phyloP scores from a whole-genome alignment of 108 stramenopile species.

The Cyclotella baltica region DNA sequence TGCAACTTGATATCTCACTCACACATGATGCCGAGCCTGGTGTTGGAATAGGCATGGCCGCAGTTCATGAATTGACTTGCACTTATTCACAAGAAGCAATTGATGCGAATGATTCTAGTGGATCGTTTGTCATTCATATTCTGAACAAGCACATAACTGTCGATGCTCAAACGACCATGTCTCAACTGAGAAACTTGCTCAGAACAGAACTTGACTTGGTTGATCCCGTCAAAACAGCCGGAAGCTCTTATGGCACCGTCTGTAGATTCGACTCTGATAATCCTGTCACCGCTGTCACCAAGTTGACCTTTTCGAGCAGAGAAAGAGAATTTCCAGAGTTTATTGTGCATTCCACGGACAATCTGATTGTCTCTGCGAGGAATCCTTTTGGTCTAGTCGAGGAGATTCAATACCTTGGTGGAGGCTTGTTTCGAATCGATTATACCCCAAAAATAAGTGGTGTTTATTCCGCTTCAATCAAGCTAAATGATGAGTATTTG shows the following conservation, averaged over 20 bases:
- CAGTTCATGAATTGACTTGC: constrained; percentile 62
- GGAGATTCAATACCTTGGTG: constrained; percentile 53
- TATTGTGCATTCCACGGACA: constrained; percentile 23
- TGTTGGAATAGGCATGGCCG: constrained; percentile 62
- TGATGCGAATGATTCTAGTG: constrained; percentile 18
- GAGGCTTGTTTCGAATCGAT: constrained; percentile 61
- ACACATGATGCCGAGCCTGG: constrained; percentile 37
- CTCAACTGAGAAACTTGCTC: constrained; percentile 17
- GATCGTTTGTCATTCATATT: constrained; percentile 43
- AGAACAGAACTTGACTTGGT: constrained; percentile 20
- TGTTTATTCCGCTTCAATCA: constrained; percentile 59
- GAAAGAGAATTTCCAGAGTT: constrained; percentile 30
- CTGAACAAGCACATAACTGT: constrained; percentile 24
- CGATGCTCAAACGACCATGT: constrained; percentile 24
- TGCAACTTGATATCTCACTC: constrained; percentile 49
- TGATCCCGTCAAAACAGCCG: constrained; percentile 7
- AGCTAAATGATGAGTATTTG: constrained; percentile 53
- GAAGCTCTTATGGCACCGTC: constrained; percentile 40
- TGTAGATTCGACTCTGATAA: constrained; percentile 28
- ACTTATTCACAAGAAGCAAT: constrained; percentile 24
- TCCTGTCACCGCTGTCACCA: constrained; percentile 33
- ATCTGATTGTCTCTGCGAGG: constrained; percentile 20
- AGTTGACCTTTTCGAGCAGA: constrained; percentile 21
- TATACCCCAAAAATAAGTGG: constrained; percentile 77
- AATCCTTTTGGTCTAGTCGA: constrained; percentile 58